Percentiles rank a stretch among this genome's conserved stretches.
These are phyloP conservation scores for Microthyrium microscopicum DNA, from an alignment of 2,329 filamentous ascomycete species.

Conservation along the genomic window DNA sequence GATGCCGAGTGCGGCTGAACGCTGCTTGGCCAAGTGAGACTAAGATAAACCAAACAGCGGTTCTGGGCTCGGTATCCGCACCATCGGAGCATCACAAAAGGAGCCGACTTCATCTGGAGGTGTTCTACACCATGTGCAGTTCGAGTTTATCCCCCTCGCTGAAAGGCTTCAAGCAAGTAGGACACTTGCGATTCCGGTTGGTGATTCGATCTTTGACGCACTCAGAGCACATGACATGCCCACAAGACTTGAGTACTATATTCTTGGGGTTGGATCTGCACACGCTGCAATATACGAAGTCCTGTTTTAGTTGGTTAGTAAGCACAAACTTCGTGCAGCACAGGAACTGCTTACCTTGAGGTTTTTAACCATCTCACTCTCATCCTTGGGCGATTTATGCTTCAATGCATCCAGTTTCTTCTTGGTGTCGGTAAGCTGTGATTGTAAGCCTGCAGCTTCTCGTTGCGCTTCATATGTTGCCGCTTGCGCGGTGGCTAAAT, in stretches of 20 bases:
- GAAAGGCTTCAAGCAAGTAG: conserved; percentile 82
- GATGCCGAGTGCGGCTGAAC: too few species aligned
- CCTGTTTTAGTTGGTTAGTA: conserved; percentile 31
- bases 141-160: conserved; percentile 79
- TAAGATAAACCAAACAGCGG: too few species aligned
- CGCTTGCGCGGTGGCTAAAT: conserved; percentile 45
- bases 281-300: conserved; percentile 73
- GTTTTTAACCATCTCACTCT: conserved; percentile 67
- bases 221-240: conserved; percentile 80
- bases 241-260: conserved; percentile 81
- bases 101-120: too few species aligned
- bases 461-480: conserved; percentile 43
- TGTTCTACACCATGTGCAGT: conserved; percentile 12
- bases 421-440: conserved; percentile 58
- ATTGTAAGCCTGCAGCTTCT: conserved; percentile 65
- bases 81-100: too few species aligned
- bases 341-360: conserved; percentile 52
- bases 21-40: too few species aligned
- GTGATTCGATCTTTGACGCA: conserved; percentile 81
- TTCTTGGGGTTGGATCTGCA: conserved; percentile 92
- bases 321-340: conserved; percentile 9
- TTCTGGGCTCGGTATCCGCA: too few species aligned
- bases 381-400: conserved; percentile 64
- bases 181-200: conserved; percentile 87
- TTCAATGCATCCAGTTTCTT: conserved; percentile 80